Evolutionary conservation across 2,329 filamentous ascomycete genomes (phyloP), one percentile per base, ranked within the genome.

Genomic region (Gaeumannomyces tritici): DNA sequence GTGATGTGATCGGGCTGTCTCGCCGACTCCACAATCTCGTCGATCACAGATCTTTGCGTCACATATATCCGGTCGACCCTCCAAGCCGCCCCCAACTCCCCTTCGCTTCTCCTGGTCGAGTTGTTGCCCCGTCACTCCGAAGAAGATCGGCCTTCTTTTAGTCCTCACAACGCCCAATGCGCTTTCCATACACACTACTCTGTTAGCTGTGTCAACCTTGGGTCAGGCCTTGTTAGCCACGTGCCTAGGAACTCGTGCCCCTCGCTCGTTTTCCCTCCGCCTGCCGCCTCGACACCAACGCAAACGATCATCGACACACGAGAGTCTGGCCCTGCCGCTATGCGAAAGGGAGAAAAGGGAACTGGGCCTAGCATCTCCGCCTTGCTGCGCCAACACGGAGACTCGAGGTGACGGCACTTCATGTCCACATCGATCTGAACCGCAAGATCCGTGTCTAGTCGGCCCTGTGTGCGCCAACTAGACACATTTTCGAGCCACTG

Each of bases 171-270:
- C 29, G 28, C 12, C 35, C 31, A 28, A 27, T 33, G 27, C 12
- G 26, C 26, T n/a, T 55, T 60, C 13, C 57, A 47, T 55, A 12
- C 31, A n/a, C 57, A n/a, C 60, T 51, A 13, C 29, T 31, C 51
- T 64, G 62, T 59, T 62, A 55, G 58, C 31, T 51, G 3, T 31
- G 8, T 27, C 55, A 13, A 11, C 57, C 55, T 57, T 59, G 61
- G 60, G 60, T 62, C 64, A 65, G 63, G 64, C n/a, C 64, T 65
- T 62, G 59, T 51, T 51, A 3, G 9, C 42, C 18, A 9, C 18
- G 42, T 24, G 21, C n/a, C 42, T 8, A 15, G 35, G 3, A 9
- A n/a, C 13, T 2, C 21, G 7, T 51, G 18, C n/a, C 18, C 21
- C 21, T 47, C 42, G 42, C 24, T 51, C 9, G 42, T n/a, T n/a